A percentile compares a stretch with the other conserved stretches of the same genome.
Conservation (phyloP, 176 grass and related monocot genomes). For the Triticum urartu region DNA sequence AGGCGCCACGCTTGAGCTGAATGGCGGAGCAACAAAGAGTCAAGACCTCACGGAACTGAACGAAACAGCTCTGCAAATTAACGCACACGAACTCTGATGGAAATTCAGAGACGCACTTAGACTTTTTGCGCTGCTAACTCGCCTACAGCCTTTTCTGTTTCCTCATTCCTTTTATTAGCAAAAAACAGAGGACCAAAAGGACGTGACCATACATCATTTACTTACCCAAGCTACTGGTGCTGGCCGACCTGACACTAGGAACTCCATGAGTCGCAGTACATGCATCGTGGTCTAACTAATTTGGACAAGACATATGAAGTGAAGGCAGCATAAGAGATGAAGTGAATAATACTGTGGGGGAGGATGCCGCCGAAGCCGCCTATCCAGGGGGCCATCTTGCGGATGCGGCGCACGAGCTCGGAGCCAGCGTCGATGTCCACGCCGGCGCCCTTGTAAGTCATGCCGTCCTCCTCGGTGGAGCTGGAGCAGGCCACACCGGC, state of each 20-base stretch:
- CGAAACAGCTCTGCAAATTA: too few species aligned
- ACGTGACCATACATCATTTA: too few species aligned
- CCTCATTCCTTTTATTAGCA: background rate
- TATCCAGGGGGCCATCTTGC: constrained; percentile 75
- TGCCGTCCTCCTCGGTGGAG: background rate
- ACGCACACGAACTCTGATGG: background rate
- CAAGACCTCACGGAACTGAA: too few species aligned
- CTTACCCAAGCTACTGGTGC: too few species aligned
- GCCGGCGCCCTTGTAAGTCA: constrained; percentile 74
- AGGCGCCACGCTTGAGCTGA: too few species aligned
- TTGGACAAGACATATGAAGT: background rate
- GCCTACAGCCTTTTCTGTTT: background rate
- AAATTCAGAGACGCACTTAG: background rate
- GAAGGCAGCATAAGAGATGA: background rate
- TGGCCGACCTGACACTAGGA: too few species aligned
- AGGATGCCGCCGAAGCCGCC: constrained; percentile 81
- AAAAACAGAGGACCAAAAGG: too few species aligned
- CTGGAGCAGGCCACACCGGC: constrained; percentile 29
- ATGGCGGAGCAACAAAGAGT: too few species aligned
- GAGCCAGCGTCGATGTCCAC: constrained; percentile 89
- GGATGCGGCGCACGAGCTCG: constrained; percentile 81
- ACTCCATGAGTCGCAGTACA: too few species aligned
- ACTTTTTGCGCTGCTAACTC: background rate
- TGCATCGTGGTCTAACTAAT: too few species aligned
- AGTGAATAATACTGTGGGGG: constrained; percentile 40